phyloP scores from a whole-genome alignment of 192 early-diverging fungal species.

The Coemansia sp. region DNA sequence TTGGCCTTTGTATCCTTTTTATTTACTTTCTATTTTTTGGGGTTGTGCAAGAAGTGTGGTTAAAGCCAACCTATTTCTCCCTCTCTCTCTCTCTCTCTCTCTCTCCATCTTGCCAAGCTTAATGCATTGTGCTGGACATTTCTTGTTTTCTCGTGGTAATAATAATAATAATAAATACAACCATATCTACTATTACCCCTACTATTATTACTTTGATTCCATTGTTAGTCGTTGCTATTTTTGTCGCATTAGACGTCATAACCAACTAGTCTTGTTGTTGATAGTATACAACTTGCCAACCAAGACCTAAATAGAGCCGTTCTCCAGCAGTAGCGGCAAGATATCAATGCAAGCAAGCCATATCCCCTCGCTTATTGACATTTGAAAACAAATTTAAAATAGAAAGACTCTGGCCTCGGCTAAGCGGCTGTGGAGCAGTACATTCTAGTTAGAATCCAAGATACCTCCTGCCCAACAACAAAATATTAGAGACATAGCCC shows the following conservation, averaged over 20 bases:
- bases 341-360: too few species aligned
- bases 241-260: background rate
- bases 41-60: slow-evolving; percentile 1
- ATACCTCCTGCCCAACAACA: background rate
- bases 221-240: background rate
- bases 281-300: too few species aligned
- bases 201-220: background rate
- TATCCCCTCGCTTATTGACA: too few species aligned
- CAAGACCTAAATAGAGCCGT: too few species aligned
- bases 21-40: background rate
- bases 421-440: background rate
- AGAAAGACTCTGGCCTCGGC: background rate
- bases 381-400: background rate
- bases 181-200: too few species aligned
- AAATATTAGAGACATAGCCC: background rate
- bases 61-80: background rate
- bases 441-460: background rate
- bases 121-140: background rate
- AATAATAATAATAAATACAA: too few species aligned
- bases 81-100: too few species aligned
- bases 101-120: background rate
- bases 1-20: slow-evolving; percentile 1
- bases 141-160: background rate
- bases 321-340: too few species aligned
- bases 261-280: too few species aligned